Evolutionary conservation across 208 protist genomes (phyloP), one percentile per base, ranked within the genome.

Genomic region (Wallacemonas sp.): DNA sequence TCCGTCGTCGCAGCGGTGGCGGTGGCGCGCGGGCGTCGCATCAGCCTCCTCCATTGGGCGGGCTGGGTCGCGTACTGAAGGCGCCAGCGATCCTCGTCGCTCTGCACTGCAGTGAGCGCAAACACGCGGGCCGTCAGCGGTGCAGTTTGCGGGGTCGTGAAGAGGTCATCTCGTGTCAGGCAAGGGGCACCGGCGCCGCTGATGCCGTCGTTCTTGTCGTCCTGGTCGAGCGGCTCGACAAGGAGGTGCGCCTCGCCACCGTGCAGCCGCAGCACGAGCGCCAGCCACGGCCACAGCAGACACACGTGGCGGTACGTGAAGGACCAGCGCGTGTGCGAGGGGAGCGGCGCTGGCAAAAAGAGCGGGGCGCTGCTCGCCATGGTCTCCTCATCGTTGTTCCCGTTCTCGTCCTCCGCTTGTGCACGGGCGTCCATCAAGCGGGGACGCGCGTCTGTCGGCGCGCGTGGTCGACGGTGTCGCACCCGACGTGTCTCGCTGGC

Each of bases 201-300:
- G n/a, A n/a, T 0, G 36, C 36, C 36, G 14, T 41, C 10, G 36
- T 0, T 16, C 36, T 41, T 41, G 36, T 7, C 10, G 36, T 41
- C 36, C 10, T 14, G 36, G 10, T 41, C 36, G 36, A 55, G 31
- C 16, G 14, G 52, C 52, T 59, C 52, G 29, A 59, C 52, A 26
- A 59, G 25, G 0, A 81, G 50, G n/a, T 67, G 65, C n/a, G 46
- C 61, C 33, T 69, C 49, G 5, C 75, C 75, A 14, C 75, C 75
- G 36, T 61, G 50, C 39, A 70, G 44, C 18, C 10, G 25, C 25
- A 75, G 46, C 20, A 77, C n/a, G 61, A 77, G 76, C 36, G 64
- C 65, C 32, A 81, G 55, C 76, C 70, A 77, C 39, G 64, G 61
- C 75, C 69, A 76, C 39, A 46, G 55, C 45, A 81, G 52, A 3